Evolutionary conservation across 2,329 filamentous ascomycete species (phyloP), one percentile per base, ranked within the genome.

Genomic region (Cryphonectria parasitica): DNA sequence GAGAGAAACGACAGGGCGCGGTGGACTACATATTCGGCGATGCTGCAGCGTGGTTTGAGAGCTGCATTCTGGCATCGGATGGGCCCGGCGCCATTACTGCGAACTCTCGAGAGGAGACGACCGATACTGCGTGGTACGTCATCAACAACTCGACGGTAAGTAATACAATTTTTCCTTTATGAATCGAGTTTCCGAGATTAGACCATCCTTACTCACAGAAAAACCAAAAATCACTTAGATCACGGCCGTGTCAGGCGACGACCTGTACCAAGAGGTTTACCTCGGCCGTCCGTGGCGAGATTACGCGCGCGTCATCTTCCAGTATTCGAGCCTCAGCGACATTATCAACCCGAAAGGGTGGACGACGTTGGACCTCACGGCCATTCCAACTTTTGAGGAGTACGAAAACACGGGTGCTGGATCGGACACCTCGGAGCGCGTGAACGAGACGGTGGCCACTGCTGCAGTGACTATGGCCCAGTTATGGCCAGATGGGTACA

Each of bases 11-110:
- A 36, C 36, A 62, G 60, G 78, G 79, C 11, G 77, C 78, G 1
- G 75, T 76, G 3, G 79, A 80, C 72, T 80, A 78, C 66, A 80
- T 80, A 39, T 80, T 80, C 65, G 79, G 79, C 34, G 77, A 76
- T 52, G 78, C 74, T 8, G 63, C 67, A 3, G 74, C 74, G 10
- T 75, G 74, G 73, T 75, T 75, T 74, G 76, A 74, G 11, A 75
- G 77, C 69, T 80, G 79, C 63, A 77, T 77, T 49, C 77, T 80
- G 10, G 73, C 77, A 22, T 78, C 78, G 61, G 78, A 75, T n/a
- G 78, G 78, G 0, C 66, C 71, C 0, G 78, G 79, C 6, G 72
- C 71, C 31, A 79, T 80, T 28, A 80, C 79, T 5, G 79, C 79
- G 22, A 79, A 67, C 43, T 77, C 75, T 0, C 76, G 79, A 8